Percentiles rank a stretch among this genome's conserved stretches.
Evolutionary conservation across 2,329 filamentous ascomycete species (phyloP).

Genomic region (Alternaria sp.): DNA sequence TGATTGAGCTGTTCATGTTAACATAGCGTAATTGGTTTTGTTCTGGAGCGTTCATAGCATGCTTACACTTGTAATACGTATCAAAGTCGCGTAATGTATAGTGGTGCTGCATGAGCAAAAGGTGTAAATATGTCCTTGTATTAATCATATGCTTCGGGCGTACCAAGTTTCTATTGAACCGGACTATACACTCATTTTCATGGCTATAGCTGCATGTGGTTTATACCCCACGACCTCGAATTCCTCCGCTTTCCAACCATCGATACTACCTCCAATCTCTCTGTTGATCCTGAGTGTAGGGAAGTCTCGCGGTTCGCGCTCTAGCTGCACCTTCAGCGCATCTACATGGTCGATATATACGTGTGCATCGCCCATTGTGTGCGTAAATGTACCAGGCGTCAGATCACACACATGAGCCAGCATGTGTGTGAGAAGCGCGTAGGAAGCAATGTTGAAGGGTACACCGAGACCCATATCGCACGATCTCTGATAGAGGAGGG

Average conservation of each 20-base stretch:
- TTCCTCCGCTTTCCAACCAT: constrained; percentile 89
- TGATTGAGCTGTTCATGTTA: not conserved
- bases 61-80: not conserved
- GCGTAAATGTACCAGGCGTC: constrained; percentile 84
- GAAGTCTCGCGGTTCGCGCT: constrained; percentile 80
- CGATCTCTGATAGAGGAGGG: constrained; percentile 89
- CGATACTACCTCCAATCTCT: constrained; percentile 76
- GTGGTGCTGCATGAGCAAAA: not conserved
- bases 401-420: constrained; percentile 86
- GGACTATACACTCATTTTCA: constrained; percentile 93
- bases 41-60: not conserved
- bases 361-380: constrained; percentile 98
- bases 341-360: constrained; percentile 94
- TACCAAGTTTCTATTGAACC: not conserved
- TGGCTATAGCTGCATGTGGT: constrained; percentile 88
- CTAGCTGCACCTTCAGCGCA: constrained; percentile 80
- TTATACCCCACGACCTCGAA: constrained; percentile 88
- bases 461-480: constrained; percentile 98
- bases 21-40: too few species aligned
- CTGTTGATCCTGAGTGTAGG: constrained; percentile 77
- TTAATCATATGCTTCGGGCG: not conserved
- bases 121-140: not conserved
- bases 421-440: constrained; percentile 95
- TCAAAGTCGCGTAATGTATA: not conserved
- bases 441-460: constrained; percentile 96